phyloP scores from a whole-genome alignment of 1,139 yeast species.

The Pichia sp. region DNA sequence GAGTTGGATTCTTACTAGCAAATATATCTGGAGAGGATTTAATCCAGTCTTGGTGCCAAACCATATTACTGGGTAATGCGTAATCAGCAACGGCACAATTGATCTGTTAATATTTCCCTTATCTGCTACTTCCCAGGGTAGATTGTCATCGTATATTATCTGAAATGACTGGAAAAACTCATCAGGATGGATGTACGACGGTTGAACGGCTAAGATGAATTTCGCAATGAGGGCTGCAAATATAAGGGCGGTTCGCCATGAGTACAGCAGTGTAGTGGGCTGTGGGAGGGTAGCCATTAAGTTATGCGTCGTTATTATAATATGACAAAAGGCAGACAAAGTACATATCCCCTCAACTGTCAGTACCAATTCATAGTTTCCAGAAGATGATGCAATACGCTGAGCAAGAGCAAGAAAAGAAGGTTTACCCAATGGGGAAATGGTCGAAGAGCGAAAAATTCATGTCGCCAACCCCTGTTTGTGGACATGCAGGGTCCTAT shows the following conservation, averaged over 20 bases:
- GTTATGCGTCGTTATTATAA: neutral
- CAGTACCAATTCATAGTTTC: too few relatives aligned
- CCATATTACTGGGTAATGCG: slow-evolving; percentile 65
- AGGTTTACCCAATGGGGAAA: too few relatives aligned
- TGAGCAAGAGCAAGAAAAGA: too few relatives aligned
- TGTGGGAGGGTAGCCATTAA: neutral
- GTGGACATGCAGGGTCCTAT: too few relatives aligned
- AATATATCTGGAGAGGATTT: slow-evolving; percentile 49
- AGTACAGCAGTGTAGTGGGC: neutral
- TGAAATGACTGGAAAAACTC: slow-evolving; percentile 92
- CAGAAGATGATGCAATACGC: too few relatives aligned
- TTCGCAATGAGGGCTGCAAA: slow-evolving; percentile 34
- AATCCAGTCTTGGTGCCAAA: slow-evolving; percentile 32
- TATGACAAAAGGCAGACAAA: too few relatives aligned
- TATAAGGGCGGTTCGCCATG: slow-evolving; percentile 34
- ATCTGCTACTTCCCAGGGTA: slow-evolving; percentile 81
- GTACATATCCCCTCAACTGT: too few relatives aligned
- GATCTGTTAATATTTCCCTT: slow-evolving; percentile 63
- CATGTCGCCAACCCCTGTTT: too few relatives aligned
- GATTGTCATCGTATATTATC: slow-evolving; percentile 53
- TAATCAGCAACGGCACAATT: slow-evolving; percentile 58
- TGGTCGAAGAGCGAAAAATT: too few relatives aligned
- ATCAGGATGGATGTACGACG: slow-evolving; percentile 94
- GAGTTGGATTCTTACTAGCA: slow-evolving; percentile 54
- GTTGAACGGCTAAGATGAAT: slow-evolving; percentile 55